Evolutionary conservation across 2,329 filamentous ascomycete species (phyloP), one percentile per base, ranked within the genome.

Genomic region (Aciculosporium take): DNA sequence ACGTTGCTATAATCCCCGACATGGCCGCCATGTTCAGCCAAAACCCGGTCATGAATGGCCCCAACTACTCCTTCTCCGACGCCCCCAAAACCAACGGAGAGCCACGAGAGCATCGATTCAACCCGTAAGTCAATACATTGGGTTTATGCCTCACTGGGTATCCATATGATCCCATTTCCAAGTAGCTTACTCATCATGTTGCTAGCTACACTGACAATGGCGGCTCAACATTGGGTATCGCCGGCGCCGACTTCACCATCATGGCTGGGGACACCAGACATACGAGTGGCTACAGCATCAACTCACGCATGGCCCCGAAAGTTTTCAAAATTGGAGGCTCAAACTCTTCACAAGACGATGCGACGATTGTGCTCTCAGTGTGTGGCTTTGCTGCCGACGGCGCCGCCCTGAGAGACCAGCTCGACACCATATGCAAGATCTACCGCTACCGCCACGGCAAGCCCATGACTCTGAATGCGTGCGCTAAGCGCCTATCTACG

Each of bases 391-490:
- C 88, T 12, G 91, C 91, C 48, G 91, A 98, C 61, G 91, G 91
- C 45, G 79, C 88, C 55, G 89, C 91, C 28, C 72, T 98, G 53
- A 89, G 91, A 65, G 89, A 96, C 67, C 84, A 86, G 49, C 76
- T 96, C 49, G 89, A 96, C 60, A 81, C 85, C 48, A 78, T 94
- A 57, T 91, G 93, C 71, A 96, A 94, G 72, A 94, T 96, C 81
- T 96, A 96, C 76, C 84, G 84, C 56, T 95, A 95, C 71, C 87
- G 93, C 61, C 89, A 96, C 63, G 86, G 86, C 64, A 98, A 96
- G 71, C 79, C 85, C 50, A 98, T 98, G 81, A 81, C 77, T 49
- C 83, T 96, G 56, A 81, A 85, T 56, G 91, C 91, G 37, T 96
- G 89, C 65, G 93, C 91, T 42, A 89, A 96, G 67, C 80, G 89